phyloP scores from a whole-genome alignment of 345 rosid species.

The Brassica carinata region DNA sequence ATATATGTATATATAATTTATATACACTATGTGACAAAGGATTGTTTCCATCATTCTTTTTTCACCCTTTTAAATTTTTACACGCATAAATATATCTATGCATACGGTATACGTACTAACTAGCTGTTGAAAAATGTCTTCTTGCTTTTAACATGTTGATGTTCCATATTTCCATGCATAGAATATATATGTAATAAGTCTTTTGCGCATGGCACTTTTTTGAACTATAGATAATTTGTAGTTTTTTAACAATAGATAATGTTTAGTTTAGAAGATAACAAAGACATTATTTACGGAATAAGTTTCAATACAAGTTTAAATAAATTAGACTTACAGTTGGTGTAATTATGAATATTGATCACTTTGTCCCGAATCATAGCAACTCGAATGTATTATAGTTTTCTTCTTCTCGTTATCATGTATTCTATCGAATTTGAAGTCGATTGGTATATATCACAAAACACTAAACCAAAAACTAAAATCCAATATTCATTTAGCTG shows the following conservation, averaged over 20 bases:
- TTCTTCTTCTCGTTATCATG: neutral
- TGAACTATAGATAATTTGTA: neutral
- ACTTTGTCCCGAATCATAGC: neutral
- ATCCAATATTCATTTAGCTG: constrained; percentile 2
- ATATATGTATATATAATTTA: neutral
- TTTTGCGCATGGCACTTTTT: neutral
- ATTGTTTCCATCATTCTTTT: neutral
- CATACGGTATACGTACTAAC: neutral
- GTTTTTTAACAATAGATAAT: neutral
- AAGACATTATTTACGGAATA: neutral
- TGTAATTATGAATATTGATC: neutral
- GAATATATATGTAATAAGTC: neutral
- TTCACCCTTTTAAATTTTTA: neutral
- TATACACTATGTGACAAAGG: neutral
- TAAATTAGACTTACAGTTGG: neutral
- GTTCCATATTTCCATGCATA: constrained; percentile 9
- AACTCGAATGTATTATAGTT: neutral
- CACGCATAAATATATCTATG: neutral
- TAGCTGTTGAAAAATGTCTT: constrained; percentile 9
- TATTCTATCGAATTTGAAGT: neutral
- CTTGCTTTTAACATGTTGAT: constrained; percentile 17
- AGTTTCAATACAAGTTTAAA: neutral
- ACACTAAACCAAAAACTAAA: neutral
- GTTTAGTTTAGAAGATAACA: neutral
- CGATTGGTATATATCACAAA: neutral